Evolutionary conservation across 768 basidiomycete species (phyloP), one percentile per base, ranked within the genome.

Genomic region (Tulasnella sp.): DNA sequence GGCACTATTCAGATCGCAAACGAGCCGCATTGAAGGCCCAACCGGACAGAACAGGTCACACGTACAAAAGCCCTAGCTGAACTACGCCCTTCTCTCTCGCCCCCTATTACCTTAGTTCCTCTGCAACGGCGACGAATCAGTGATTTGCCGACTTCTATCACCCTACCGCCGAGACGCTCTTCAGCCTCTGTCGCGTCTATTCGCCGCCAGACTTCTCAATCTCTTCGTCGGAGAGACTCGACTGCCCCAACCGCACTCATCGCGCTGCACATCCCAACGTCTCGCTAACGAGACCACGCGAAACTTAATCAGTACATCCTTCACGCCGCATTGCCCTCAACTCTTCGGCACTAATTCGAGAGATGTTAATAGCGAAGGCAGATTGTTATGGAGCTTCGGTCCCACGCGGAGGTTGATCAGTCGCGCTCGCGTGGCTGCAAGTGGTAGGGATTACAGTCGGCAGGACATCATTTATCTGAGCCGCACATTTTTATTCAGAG

Each of bases 61-160:
- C 87, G n/a, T n/a, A n/a, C n/a, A 19, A 46, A 42, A 14, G 36
- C 24, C 27, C 18, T 24, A 16, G 71, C n/a, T 40, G 4, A 46
- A 27, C 73, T 40, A 31, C 31, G 73, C n/a, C 38, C 42, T 74
- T 74, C 5, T 40, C 18, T 18, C 38, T 9, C 36, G 38, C 42
- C 62, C 62, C 19, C 44, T 72, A 10, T 75, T 74, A 72, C 71
- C 52, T n/a, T 31, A 95, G 90, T 94, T 93, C 86, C 87, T 95
- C 10, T 87, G 92, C 42, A 96, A 96, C 83, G 96, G 97, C 80
- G 91, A 92, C 7, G 89, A 90, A 21, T 68, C 75, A 38, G 94
- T 93, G 85, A 89, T 97, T 77, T 93, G n/a, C 92, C 1, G 95
- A 97, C 85, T 97, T 96, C 84, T 97, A 96, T 84, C 96, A 98